phyloP scores from a whole-genome alignment of 108 stramenopile genomes.

The Cyclostephanos tholiformis region DNA sequence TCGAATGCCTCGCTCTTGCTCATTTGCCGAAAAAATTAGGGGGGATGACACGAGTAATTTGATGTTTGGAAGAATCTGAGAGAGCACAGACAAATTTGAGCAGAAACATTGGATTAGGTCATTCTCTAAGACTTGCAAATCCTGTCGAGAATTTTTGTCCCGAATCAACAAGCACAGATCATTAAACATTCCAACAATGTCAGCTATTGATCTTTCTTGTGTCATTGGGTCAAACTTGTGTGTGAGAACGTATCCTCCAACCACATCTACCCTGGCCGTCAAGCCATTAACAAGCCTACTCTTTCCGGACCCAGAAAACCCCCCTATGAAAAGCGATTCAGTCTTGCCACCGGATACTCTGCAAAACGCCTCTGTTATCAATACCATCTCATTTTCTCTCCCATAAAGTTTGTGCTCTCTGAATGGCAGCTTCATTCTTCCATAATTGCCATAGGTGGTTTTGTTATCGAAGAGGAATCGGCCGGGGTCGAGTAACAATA shows the following conservation, averaged over 20 bases:
- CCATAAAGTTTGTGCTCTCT: slow-evolving; percentile 37
- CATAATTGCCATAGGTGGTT: neutral
- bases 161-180: slow-evolving; percentile 24
- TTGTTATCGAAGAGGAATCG: slow-evolving; percentile 26
- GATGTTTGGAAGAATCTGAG: slow-evolving; percentile 30
- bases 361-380: slow-evolving; percentile 19
- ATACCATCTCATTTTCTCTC: slow-evolving; percentile 15
- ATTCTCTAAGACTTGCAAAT: neutral
- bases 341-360: slow-evolving; percentile 24
- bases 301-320: too few species aligned
- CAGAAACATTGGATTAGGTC: slow-evolving; percentile 29
- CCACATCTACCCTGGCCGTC: neutral
- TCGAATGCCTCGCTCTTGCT: neutral
- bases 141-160: slow-evolving; percentile 21
- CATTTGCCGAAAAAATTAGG: slow-evolving; percentile 25
- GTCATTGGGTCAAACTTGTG: too few species aligned
- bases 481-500: slow-evolving; percentile 29
- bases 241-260: slow-evolving; percentile 20
- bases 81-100: slow-evolving; percentile 15
- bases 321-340: slow-evolving; percentile 34
- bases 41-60: slow-evolving; percentile 7
- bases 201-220: slow-evolving; percentile 18
- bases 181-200: slow-evolving; percentile 36
- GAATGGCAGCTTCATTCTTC: neutral
- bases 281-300: slow-evolving; percentile 6